A percentile compares a stretch with the other conserved stretches of the same genome.
Conservation (phyloP, 305 asterid genomes). For the Lippia alba region DNA sequence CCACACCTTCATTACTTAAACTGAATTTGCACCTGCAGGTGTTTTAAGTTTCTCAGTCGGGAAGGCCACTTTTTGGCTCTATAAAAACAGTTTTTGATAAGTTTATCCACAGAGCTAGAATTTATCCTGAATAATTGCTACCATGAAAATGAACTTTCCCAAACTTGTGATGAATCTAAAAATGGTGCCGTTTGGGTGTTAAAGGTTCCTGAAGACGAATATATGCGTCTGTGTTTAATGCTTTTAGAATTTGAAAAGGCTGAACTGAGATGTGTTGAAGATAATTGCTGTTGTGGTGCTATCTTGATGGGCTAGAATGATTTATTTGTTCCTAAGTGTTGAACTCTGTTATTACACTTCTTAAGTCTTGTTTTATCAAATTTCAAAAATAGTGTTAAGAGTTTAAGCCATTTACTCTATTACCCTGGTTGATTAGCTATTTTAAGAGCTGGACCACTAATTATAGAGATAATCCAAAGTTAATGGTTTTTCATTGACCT, state of each 20-base stretch:
- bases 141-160: slow-evolving; percentile 17
- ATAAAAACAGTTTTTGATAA: neutral
- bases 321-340: neutral
- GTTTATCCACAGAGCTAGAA: neutral
- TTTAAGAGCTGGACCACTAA: slow-evolving; percentile 10
- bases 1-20: no score
- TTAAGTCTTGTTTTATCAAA: neutral
- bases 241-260: slow-evolving; percentile 10
- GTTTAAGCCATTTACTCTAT: slow-evolving; percentile 2
- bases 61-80: slow-evolving; percentile 26
- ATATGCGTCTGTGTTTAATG: neutral
- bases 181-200: slow-evolving; percentile 11
- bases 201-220: slow-evolving; percentile 7
- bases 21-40: neutral
- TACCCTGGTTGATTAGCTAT: neutral
- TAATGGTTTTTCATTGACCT: slow-evolving; percentile 19
- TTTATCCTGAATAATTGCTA: slow-evolving; percentile 1
- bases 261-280: slow-evolving; percentile 22
- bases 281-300: slow-evolving; percentile 20
- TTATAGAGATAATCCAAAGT: neutral
- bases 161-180: slow-evolving; percentile 7
- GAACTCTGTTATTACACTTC: neutral
- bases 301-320: neutral
- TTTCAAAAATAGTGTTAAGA: neutral
- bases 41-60: slow-evolving; percentile 4